A percentile compares a stretch with the other conserved stretches of the same genome.
These are phyloP conservation scores for Mortierella sp. DNA, from an alignment of 371 early-diverging fungal species.

Conservation along the genomic window DNA sequence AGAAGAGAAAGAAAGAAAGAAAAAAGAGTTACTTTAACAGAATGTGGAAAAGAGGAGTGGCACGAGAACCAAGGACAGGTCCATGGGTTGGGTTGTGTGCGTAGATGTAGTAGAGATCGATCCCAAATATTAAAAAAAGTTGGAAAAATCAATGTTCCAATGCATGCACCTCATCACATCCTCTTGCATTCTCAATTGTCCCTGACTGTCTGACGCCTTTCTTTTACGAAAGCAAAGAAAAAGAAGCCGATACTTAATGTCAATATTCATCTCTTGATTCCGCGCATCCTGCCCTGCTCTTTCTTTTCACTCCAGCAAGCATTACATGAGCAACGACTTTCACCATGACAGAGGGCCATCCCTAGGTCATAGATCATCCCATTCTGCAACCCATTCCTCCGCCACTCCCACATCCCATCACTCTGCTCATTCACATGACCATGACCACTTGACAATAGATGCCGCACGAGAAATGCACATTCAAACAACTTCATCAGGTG, in stretches of 20 bases:
- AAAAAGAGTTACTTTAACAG: too few species aligned
- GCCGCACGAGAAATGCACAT: not conserved
- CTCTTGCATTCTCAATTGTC: too few species aligned
- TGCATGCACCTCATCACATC: too few species aligned
- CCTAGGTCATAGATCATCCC: constrained; percentile 14
- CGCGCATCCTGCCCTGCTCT: not conserved
- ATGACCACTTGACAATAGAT: not conserved
- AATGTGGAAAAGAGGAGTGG: too few species aligned
- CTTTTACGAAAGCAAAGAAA: too few species aligned
- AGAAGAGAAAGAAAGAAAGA: not conserved
- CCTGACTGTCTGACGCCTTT: too few species aligned
- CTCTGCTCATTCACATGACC: not conserved
- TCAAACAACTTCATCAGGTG: not conserved
- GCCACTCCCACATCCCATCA: not conserved
- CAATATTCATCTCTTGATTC: constrained; percentile 1
- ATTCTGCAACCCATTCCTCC: not conserved
- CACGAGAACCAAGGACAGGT: too few species aligned
- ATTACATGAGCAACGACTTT: constrained; percentile 22
- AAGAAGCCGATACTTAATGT: not conserved
- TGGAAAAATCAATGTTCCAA: too few species aligned
- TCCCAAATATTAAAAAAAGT: too few species aligned
- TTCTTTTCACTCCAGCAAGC: not conserved
- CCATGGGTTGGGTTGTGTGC: too few species aligned
- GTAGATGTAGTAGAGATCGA: too few species aligned
- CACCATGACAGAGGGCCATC: constrained; percentile 15